Evolutionary conservation across 306 rosid species (phyloP).

Genomic region (Sindora glabra): DNA sequence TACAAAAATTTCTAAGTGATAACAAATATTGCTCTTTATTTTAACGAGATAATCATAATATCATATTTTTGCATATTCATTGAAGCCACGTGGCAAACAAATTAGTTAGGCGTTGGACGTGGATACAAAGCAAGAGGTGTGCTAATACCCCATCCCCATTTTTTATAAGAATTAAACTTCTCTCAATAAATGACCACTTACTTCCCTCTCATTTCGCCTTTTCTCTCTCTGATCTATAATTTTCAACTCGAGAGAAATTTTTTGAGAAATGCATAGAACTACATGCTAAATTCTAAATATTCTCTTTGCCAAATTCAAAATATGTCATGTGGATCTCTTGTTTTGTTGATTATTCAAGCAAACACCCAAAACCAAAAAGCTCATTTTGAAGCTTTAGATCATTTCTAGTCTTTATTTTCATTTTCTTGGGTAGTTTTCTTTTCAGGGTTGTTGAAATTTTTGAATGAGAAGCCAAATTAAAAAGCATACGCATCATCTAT

Average conservation of each 20-base stretch:
- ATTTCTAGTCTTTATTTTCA: neutral
- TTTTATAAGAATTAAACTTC: slow-evolving; percentile 19
- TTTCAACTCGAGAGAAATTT: neutral
- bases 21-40: no score
- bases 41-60: no score
- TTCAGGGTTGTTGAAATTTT: slow-evolving; percentile 33
- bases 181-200: slow-evolving; percentile 43
- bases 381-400: neutral
- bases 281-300: slow-evolving; percentile 6
- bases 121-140: slow-evolving; percentile 42
- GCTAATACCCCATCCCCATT: slow-evolving; percentile 49
- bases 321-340: slow-evolving; percentile 4
- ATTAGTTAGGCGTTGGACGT: slow-evolving; percentile 16
- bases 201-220: slow-evolving; percentile 55
- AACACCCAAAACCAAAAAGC: neutral
- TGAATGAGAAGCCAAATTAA: slow-evolving; percentile 69
- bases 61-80: no score
- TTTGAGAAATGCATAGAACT: slow-evolving; percentile 7
- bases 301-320: slow-evolving; percentile 11
- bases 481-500: slow-evolving; percentile 54
- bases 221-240: slow-evolving; percentile 21
- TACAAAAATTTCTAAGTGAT: no score
- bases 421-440: neutral
- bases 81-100: neutral
- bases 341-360: neutral